Conservation (phyloP, 2,329 filamentous ascomycete species). For the Orbilia blumenaviensis region DNA sequence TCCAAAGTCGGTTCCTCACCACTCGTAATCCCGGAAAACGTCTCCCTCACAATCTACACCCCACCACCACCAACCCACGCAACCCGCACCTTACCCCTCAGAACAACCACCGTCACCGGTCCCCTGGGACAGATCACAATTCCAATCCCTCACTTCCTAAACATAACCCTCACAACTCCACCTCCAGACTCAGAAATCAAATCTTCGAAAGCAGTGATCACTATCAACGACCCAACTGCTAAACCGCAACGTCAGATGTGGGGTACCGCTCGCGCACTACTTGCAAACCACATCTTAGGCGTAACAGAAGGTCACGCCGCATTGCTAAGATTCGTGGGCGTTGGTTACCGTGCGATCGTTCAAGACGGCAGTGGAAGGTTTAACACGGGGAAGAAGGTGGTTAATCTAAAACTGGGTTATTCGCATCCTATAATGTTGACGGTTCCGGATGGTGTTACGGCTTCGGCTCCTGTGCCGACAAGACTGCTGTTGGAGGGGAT, state of each 20-base stretch:
- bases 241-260: slow-evolving; percentile 92
- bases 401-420: slow-evolving; percentile 94
- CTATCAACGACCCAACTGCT: slow-evolving; percentile 72
- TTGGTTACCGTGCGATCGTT: slow-evolving; percentile 90
- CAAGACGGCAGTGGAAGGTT: slow-evolving; percentile 74
- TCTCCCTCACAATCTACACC: slow-evolving; percentile 77
- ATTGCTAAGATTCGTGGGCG: slow-evolving; percentile 89
- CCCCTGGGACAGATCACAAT: slow-evolving; percentile 75
- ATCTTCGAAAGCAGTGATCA: slow-evolving; percentile 72
- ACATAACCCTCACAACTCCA: slow-evolving; percentile 56
- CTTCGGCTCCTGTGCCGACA: slow-evolving; percentile 88
- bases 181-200: slow-evolving; percentile 69
- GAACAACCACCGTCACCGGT: slow-evolving; percentile 50
- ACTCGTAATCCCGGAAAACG: slow-evolving; percentile 82
- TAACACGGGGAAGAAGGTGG: slow-evolving; percentile 86
- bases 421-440: slow-evolving; percentile 93
- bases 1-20: slow-evolving; percentile 89
- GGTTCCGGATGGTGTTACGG: slow-evolving; percentile 82
- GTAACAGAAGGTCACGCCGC: slow-evolving; percentile 97
- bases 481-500: slow-evolving; percentile 88
- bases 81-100: slow-evolving; percentile 1
- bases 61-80: slow-evolving; percentile 62
- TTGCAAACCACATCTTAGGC: slow-evolving; percentile 89
- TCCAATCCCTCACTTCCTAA: slow-evolving; percentile 80
- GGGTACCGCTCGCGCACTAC: slow-evolving; percentile 90